Evolutionary conservation across 441 rosid genomes (phyloP), one percentile per base, ranked within the genome.

Genomic region (Populus hybrid): DNA sequence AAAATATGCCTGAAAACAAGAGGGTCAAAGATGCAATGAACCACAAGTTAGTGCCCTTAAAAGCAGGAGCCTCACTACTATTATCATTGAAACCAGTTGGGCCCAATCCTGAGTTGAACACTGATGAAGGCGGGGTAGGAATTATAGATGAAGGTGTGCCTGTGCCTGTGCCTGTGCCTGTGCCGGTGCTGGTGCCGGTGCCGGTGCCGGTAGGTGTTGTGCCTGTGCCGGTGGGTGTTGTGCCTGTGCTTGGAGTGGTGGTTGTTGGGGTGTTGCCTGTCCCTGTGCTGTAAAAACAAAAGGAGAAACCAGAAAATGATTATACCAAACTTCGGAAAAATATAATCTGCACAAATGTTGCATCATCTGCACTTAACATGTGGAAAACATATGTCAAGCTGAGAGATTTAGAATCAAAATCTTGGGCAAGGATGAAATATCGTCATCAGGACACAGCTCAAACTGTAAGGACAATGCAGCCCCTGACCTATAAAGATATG

Each of bases 81-180:
- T 72, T 85, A 45, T 31, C 84, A 29, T 84, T 45, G 61, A 85
- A 85, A 26, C 91, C 90, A 42, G 89, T 87, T 65, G 93, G 93
- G 6, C 84, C 92, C 29, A 86, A 74, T 28, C 84, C 81, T 2
- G 80, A 84, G 10, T 88, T 82, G n/a, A 74, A 77, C 73, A 82
- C 82, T 11, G 87, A 23, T 3, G 65, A 63, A 1, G 70, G 70
- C 16, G 70, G 70, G 7, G 69, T 28, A 14, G 70, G 35, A 31
- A 67, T 28, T 29, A 63, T 63, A 21, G 65, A 63, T 3, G 28
- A 61, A n/a, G 65, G 28, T 4, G 65, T 80, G 24, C 78, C 69
- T 1, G 91, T 77, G 20, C 78, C 78, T 0, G 84, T 81, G 7
- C 84, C 77, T 0, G 81, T 78, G 2, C 80, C 74, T 0, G 90